Evolutionary conservation across 352 stramenopile genomes (phyloP), one percentile per base, ranked within the genome.

Genomic region (Phytophthora capsici): DNA sequence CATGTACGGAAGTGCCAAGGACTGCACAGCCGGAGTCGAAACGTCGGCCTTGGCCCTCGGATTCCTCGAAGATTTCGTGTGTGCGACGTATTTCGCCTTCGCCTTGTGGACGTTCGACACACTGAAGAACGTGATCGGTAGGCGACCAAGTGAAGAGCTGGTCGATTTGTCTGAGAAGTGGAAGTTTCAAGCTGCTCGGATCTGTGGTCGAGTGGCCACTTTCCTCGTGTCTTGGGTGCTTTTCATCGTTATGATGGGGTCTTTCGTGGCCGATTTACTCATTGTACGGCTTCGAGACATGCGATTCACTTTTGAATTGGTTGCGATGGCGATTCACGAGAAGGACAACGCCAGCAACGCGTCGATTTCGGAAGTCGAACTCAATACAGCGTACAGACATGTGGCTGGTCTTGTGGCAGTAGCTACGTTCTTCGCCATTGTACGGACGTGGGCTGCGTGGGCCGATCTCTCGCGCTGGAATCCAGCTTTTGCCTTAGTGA

Each of bases 241-340:
- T 4, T 80, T 81, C 43, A 34, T 71, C 1, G 28, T 58, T 3
- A 61, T 55, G 38, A 47, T 73, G 8, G 38, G 47, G 6, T 67
- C 74, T 3, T 76, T 84, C 32, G 55, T 66, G 1, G 68, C 69
- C 1, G 77, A 86, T 45, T 52, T 74, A 37, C 43, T 84, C 43
- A 57, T 86, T 14, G 47, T 89, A 25, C 69, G 66, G 6, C 66
- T 74, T 1, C 70, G 69, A 0, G 34, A 71, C 13, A 73, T 76
- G 54, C 75, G 77, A 14, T 80, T 86, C 52, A 86, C 75, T 28
- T 80, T 81, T 17, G 77, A 85, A 19, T 66, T 84, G 14, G 66
- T 85, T 12, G 52, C 46, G 0, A 75, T 69, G 54, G 80, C 78
- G 26, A 61, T 74, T 8, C 66, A 73, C 32, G 77, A 77, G 37